These are phyloP conservation scores for Hirschfeldia incana DNA, from an alignment of 345 rosid genomes.

Conservation along the genomic window DNA sequence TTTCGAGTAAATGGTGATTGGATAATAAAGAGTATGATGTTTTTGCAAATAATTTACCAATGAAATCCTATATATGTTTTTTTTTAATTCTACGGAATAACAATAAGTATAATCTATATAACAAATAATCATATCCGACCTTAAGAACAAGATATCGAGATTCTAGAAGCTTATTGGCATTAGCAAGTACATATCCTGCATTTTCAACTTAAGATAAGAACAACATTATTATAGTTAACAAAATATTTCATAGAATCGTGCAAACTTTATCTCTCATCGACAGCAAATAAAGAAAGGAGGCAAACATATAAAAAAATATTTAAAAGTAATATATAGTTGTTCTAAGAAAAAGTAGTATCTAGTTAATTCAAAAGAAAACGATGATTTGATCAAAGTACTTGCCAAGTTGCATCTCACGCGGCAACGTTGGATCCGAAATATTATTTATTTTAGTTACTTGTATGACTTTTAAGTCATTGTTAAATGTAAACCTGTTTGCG, in stretches of 20 bases:
- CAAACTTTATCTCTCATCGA: constrained; percentile 26
- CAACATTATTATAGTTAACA: constrained; percentile 1
- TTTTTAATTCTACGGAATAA: too few species aligned
- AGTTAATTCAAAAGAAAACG: not conserved
- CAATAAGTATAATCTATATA: not conserved
- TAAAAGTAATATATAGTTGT: too few species aligned
- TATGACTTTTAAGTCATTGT: not conserved
- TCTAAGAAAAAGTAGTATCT: not conserved
- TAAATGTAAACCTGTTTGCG: not conserved
- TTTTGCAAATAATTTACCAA: too few species aligned
- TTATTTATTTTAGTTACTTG: not conserved
- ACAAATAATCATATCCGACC: not conserved
- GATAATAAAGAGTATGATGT: too few species aligned
- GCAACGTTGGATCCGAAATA: constrained; percentile 12
- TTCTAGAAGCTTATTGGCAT: not conserved
- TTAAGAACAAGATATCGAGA: not conserved
- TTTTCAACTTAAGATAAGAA: constrained; percentile 36
- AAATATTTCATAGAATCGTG: constrained; percentile 9
- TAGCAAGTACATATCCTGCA: constrained; percentile 36
- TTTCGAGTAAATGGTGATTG: too few species aligned
- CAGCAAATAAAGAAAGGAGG: not conserved
- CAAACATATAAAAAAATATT: not conserved
- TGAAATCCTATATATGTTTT: too few species aligned
- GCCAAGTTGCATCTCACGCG: constrained; percentile 8
- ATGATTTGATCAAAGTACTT: not conserved